Base-by-base conservation (phyloP, 2,329 filamentous ascomycete genomes). In the Trichoderma afroharzianum region DNA sequence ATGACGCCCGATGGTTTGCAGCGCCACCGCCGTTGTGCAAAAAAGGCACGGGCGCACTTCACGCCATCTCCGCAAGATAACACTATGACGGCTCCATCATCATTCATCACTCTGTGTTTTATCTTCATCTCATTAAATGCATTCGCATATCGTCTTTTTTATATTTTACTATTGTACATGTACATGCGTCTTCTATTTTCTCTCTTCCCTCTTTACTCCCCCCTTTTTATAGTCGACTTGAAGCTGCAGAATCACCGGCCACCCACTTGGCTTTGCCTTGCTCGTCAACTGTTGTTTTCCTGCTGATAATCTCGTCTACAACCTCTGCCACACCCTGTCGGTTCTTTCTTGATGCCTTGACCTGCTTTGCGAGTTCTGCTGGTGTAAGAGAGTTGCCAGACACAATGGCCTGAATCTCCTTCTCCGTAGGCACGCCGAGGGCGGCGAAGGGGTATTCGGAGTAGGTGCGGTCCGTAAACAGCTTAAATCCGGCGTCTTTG, bases 361-460 rank as follows among this genome's bases (percentile, higher is more conserved):
- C 88, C 75, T 90, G 85, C 24, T 87, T 83, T 39, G 92, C 81
- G 72, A 95, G 87, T 80, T 92, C 85, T 73, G 86, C 82, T 7
- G 83, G 81, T n/a, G 82, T 84, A 77, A 79, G 80, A 28, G 72
- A 75, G 70, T 80, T 83, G 30, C 79, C 75, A 26, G 74, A 76
- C 21, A 91, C 83, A 53, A 86, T 68, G 11, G 76, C 71, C 78
- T 83, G 78, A 15, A 92, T 83, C 66, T 92, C 87, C 50, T 77
- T 76, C 82, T 98, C 95, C 2, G 85, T 87, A 6, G 95, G 96
- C 72, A 98, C 84, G 6, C 91, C 92, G 33, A 94, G 89, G n/a
- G 63, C 57, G 14, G 82, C 81, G 80, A 93, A 88, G 1, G 95
- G 95, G 81, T 98, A 98, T 72, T 91, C 83, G 6, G 78, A 80